Conservation (phyloP, 352 stramenopile genomes). For the Blastocystis sp. region DNA sequence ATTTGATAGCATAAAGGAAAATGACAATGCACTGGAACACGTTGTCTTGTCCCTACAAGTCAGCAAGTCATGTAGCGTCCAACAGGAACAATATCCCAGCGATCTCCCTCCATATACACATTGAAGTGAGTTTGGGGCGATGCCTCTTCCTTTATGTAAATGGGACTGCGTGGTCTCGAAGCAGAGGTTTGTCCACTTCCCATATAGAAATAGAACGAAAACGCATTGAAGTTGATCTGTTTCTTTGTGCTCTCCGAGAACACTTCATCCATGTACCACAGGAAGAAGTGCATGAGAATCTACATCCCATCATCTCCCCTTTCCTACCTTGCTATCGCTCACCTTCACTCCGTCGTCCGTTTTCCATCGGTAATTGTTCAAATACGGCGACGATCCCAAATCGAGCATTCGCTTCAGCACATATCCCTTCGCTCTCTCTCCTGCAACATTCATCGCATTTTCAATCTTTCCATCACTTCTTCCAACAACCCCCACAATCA, state of each 20-base stretch:
- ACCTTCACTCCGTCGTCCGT: not conserved
- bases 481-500: not conserved
- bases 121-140: conserved; percentile 11
- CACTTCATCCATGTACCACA: conserved; percentile 48
- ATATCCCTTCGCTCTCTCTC: not conserved
- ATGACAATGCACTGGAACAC: conserved; percentile 41
- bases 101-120: conserved; percentile 36
- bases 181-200: too few relatives aligned
- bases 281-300: conserved; percentile 49
- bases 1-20: conserved; percentile 52
- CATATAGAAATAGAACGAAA: conserved; percentile 23
- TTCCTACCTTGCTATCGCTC: not conserved
- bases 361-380: not conserved
- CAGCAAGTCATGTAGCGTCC: not conserved
- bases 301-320: not conserved
- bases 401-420: not conserved
- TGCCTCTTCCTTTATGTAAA: conserved; percentile 25
- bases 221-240: not conserved
- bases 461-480: not conserved
- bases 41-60: conserved; percentile 11
- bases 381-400: not conserved
- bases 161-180: not conserved
- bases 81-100: conserved; percentile 43
- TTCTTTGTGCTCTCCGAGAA: not conserved
- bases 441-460: not conserved